Conservation (phyloP, 805 yeast species). For the Yarrowia osloensis region DNA sequence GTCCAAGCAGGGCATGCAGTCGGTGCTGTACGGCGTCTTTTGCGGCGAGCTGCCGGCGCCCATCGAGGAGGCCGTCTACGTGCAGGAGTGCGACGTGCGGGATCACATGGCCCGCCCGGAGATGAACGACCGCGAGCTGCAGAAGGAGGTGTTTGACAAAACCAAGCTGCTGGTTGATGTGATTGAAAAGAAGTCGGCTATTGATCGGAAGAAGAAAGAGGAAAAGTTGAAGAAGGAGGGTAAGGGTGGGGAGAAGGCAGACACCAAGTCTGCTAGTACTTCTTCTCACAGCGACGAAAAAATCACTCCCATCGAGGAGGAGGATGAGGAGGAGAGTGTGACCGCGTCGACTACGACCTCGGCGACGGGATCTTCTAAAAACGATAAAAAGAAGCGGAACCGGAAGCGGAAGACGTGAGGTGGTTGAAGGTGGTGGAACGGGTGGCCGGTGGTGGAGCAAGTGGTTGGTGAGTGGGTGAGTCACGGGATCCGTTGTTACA, state of each 20-base stretch:
- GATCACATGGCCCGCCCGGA: constrained; percentile 59
- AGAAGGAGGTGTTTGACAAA: constrained; percentile 57
- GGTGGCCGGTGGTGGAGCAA: no score
- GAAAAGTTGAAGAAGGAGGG: constrained; percentile 28
- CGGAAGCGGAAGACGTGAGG: constrained; percentile 3
- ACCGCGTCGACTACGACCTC: not conserved
- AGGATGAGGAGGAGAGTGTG: not conserved
- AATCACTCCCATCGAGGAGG: constrained; percentile 15
- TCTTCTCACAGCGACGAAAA: not conserved
- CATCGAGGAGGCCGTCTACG: constrained; percentile 64
- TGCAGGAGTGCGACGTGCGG: constrained; percentile 68
- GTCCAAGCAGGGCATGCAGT: constrained; percentile 77
- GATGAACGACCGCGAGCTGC: constrained; percentile 61
- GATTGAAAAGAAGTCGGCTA: constrained; percentile 72
- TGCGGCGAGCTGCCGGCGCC: constrained; percentile 65
- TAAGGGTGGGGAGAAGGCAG: not conserved
- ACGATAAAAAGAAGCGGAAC: constrained; percentile 10
- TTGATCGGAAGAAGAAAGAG: constrained; percentile 56
- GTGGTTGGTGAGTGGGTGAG: no score
- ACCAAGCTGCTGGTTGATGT: constrained; percentile 60
- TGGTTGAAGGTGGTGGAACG: not conserved
- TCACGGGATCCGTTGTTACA: no score
- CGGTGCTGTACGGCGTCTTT: constrained; percentile 64
- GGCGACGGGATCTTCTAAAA: not conserved
- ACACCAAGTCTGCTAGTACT: not conserved